A percentile compares a stretch with the other conserved stretches of the same genome.
phyloP scores from a whole-genome alignment of 1,139 yeast genomes.

The Cylindricascospora bacillispora region DNA sequence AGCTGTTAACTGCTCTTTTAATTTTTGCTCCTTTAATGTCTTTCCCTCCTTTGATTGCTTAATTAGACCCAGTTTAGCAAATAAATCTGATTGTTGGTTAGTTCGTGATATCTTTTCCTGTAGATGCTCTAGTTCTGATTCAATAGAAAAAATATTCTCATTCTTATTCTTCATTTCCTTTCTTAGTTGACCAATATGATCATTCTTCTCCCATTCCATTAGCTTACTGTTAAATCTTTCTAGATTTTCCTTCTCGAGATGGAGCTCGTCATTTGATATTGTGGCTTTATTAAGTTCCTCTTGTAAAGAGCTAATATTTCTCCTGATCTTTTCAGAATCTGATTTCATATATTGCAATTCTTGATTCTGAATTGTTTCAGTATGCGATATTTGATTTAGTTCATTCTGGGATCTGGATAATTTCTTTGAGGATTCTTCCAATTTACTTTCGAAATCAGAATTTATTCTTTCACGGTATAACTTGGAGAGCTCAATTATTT shows the following conservation, averaged over 20 bases:
- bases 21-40: conserved; percentile 7
- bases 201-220: conserved; percentile 26
- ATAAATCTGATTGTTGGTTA: conserved; percentile 46
- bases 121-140: conserved; percentile 41
- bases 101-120: conserved; percentile 38
- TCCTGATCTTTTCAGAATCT: background rate
- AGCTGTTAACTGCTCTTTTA: conserved; percentile 8
- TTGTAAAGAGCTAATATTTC: conserved; percentile 11
- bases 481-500: background rate
- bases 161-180: conserved; percentile 32
- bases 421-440: background rate
- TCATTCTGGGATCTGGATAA: background rate
- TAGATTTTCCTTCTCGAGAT: conserved; percentile 8
- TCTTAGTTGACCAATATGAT: conserved; percentile 26
- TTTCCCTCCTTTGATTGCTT: conserved; percentile 15
- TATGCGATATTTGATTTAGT: conserved; percentile 1
- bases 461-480: background rate
- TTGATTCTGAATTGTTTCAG: conserved; percentile 2
- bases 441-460: background rate
- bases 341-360: conserved; percentile 5
- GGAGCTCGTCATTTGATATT: conserved; percentile 9
- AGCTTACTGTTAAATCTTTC: conserved; percentile 20
- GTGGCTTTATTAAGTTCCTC: conserved; percentile 15
- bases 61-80: conserved; percentile 39
- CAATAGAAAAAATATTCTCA: conserved; percentile 32